Evolutionary conservation across 192 early-diverging fungal species (phyloP).

Genomic region (Phlyctochytrium bullatum): DNA sequence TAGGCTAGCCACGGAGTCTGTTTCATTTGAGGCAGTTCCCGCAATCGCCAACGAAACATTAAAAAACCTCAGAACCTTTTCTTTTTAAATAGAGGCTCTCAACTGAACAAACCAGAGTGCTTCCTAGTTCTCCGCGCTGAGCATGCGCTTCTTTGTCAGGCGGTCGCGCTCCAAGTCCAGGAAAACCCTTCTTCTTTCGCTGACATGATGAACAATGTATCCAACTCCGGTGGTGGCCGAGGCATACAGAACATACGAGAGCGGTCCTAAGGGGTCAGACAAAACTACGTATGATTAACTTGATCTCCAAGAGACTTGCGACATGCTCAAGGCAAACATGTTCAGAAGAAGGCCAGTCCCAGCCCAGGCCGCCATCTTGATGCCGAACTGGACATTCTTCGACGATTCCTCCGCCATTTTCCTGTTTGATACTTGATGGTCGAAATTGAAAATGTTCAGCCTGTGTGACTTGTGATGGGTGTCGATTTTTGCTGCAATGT

Average conservation of each 20-base stretch:
- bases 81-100: not conserved
- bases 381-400: too few species aligned
- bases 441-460: too few species aligned
- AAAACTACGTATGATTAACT: not conserved
- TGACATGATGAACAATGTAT: constrained; percentile 13
- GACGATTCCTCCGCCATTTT: too few species aligned
- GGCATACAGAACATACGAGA: constrained; percentile 17
- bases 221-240: constrained; percentile 6
- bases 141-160: constrained; percentile 15
- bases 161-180: constrained; percentile 15
- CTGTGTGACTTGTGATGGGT: too few species aligned
- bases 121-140: not conserved
- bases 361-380: constrained; percentile 9
- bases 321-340: constrained; percentile 18
- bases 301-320: constrained; percentile 5
- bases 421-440: too few species aligned
- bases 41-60: constrained; percentile 41
- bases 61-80: constrained; percentile 37
- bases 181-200: not conserved
- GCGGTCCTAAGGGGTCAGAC: constrained; percentile 14
- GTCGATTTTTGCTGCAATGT: too few species aligned
- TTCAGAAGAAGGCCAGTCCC: constrained; percentile 15
- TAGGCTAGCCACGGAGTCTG: constrained; percentile 41
- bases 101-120: not conserved
- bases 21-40: constrained; percentile 38